Evolutionary conservation across 331 rosid genomes (phyloP).

Genomic region (Malus hybrid): DNA sequence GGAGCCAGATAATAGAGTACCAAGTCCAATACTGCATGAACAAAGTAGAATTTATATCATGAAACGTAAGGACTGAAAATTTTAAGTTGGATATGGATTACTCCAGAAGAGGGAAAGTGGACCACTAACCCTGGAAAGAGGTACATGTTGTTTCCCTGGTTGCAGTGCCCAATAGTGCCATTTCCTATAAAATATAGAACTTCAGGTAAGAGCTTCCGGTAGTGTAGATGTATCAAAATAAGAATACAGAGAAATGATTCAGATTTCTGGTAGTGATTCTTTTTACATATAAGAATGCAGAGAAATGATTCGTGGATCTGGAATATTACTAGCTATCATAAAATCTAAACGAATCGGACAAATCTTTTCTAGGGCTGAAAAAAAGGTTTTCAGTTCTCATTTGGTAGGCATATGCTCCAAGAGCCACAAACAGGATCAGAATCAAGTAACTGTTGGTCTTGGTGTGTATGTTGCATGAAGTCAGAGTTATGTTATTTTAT

Average conservation of each 20-base stretch:
- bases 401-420: too few relatives aligned
- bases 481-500: background rate
- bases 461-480: background rate
- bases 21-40: conserved; percentile 86
- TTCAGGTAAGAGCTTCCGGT: background rate
- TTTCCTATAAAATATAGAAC: conserved; percentile 47
- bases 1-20: conserved; percentile 85
- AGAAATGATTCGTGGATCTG: background rate
- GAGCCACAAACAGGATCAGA: background rate
- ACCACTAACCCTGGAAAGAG: conserved; percentile 93
- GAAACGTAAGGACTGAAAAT: background rate
- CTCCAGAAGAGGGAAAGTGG: conserved; percentile 6
- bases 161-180: conserved; percentile 85
- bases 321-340: background rate
- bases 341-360: background rate
- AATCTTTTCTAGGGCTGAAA: background rate
- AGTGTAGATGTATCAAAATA: background rate
- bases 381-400: too few relatives aligned
- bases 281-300: background rate
- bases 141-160: conserved; percentile 99
- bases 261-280: background rate
- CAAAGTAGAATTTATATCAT: conserved; percentile 4
- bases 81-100: conserved; percentile 1
- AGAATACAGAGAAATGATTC: background rate
- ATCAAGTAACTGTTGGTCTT: background rate